Evolutionary conservation across 2,329 filamentous ascomycete species (phyloP), one percentile per base, ranked within the genome.

Genomic region (Sporothrix curviconia): DNA sequence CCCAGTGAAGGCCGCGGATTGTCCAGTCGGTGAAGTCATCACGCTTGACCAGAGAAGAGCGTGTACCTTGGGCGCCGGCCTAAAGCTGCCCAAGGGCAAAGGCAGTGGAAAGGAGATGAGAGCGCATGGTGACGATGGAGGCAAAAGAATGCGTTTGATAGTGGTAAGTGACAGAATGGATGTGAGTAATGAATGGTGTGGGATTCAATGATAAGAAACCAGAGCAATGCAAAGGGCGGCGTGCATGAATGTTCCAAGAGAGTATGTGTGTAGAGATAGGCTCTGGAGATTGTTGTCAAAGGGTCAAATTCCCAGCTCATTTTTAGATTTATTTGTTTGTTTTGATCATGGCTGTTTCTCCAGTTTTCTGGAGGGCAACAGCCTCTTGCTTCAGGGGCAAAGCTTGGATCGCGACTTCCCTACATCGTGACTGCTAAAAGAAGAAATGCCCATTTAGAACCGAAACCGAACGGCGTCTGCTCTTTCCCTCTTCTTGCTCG

Each of bases 1-100:
- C 58, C 60, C 59, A 61, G 15, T 59, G 52, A 36, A 64, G 61
- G 22, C 56, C 59, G 15, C 51, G 54, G 15, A 63, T 39, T 1
- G 58, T 54, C 61, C 60, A 64, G 8, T 61, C 30, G n/a, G 17
- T 30, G 2, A 39, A 24, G 37, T 9, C 28, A 1, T 37, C 52
- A 8, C 30, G 42, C 9, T n/a, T 32, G 19, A 19, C 25, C 19
- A 34, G 14, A 3, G 56, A 58, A 2, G 32, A 28, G 3, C 6
- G 28, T 5, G 11, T 5, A 6, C 57, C 58, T 8, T 32, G 49
- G 17, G 34, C 43, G 14, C 28, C 22, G 4, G 15, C 3, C 17
- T 22, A 47, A 8, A 59, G 30, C 24, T 58, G 61, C 3, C 56
- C 53, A 4, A 63, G 17, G 1, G 46, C 12, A 7, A 61, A 55